Evolutionary conservation across 352 stramenopile genomes (phyloP), one percentile per base, ranked within the genome.

Genomic region (Aphanomyces invadans): DNA sequence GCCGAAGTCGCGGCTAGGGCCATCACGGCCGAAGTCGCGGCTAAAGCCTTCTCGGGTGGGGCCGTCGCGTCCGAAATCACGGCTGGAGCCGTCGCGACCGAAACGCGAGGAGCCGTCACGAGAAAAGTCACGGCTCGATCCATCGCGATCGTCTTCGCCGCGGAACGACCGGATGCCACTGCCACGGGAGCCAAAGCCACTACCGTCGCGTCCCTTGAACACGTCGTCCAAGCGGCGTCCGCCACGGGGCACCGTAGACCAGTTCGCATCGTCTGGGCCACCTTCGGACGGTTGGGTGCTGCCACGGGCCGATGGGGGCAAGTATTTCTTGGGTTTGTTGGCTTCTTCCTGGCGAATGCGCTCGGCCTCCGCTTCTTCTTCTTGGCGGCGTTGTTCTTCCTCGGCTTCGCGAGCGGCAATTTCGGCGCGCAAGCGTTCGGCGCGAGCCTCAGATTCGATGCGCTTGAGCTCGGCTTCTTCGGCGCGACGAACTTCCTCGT

Each of bases 391-490:
- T 32, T 52, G 57, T 25, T 68, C 55, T 4, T 54, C 65, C 38
- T 72, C 49, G 12, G 48, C 32, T 54, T 29, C 49, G 25, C 52
- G 38, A 1, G 53, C 62, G 29, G 65, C 55, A 21, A 42, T 54
- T 42, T 77, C 66, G 17, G 80, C 72, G 29, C 52, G 65, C 59
- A 39, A 28, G 17, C 57, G 57, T 64, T 68, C 62, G 12, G 45
- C 36, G 52, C 61, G 61, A 11, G 42, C 51, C 33, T 65, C 56
- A 32, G 68, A 70, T 64, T 86, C 76, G 33, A 76, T 46, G 21
- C 80, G 84, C 51, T 89, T 79, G 42, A 75, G 71, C 54, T 93
- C 85, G 36, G 89, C 81, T 61, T 87, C 70, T 26, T 79, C 74
- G 42, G 85, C 79, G 39, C 76, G 79, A 44, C 89, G 70, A 39